phyloP scores from a whole-genome alignment of 345 rosid species.

The Adansonia digitata region DNA sequence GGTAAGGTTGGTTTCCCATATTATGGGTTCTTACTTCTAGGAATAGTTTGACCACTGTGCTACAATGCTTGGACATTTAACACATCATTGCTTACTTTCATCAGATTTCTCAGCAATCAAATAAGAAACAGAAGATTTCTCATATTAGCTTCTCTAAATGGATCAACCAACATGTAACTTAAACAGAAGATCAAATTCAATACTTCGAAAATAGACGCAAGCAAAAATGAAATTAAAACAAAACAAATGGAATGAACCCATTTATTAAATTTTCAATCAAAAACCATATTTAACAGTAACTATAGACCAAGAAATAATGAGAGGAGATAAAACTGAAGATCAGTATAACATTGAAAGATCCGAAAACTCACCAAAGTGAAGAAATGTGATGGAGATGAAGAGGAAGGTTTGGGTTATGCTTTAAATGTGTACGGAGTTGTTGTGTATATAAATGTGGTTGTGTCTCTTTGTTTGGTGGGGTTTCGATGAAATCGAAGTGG shows the following conservation, averaged over 20 bases:
- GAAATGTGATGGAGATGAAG: neutral
- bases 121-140: neutral
- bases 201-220: neutral
- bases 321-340: neutral
- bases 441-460: neutral
- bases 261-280: neutral
- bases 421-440: neutral
- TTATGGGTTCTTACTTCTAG: neutral
- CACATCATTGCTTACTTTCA: neutral
- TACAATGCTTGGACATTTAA: neutral
- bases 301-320: neutral
- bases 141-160: neutral
- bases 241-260: neutral
- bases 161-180: neutral
- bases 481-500: constrained; percentile 12
- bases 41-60: neutral
- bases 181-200: constrained; percentile 4
- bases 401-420: neutral
- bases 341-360: neutral
- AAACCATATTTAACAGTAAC: neutral
- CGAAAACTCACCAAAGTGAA: constrained; percentile 4
- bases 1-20: neutral
- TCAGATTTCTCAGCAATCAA: neutral
- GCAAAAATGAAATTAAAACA: neutral
- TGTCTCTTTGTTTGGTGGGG: neutral